A percentile compares a stretch with the other conserved stretches of the same genome.
Evolutionary conservation across 192 early-diverging fungal genomes (phyloP).

Genomic region (Gonapodya sp.): DNA sequence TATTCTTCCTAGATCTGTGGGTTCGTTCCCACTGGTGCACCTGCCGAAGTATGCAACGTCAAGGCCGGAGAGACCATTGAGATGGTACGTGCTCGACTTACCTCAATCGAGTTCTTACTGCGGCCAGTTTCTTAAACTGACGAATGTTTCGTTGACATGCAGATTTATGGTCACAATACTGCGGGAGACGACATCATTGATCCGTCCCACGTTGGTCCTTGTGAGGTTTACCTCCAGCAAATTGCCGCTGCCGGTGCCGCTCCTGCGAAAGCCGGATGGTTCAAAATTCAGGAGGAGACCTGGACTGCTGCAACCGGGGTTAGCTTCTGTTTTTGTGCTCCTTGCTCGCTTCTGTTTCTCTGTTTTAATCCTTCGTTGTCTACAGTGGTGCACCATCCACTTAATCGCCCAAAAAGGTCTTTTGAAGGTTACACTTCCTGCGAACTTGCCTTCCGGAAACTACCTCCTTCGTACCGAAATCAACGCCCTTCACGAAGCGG

Average conservation of each 20-base stretch:
- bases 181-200: not conserved
- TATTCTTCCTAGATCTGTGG: not conserved
- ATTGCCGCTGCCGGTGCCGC: not conserved
- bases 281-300: conserved; percentile 24
- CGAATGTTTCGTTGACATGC: not conserved
- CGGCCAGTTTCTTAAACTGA: too few species aligned
- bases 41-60: not conserved
- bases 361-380: not conserved
- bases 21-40: not conserved
- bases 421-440: conserved; percentile 15
- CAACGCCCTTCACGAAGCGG: conserved; percentile 19
- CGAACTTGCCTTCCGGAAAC: conserved; percentile 12
- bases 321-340: not conserved
- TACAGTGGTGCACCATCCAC: conserved; percentile 13
- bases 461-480: conserved; percentile 21
- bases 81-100: not conserved
- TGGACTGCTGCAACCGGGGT: conserved; percentile 5
- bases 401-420: conserved; percentile 22
- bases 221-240: conserved; percentile 16
- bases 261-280: conserved; percentile 17
- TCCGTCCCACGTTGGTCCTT: conserved; percentile 18
- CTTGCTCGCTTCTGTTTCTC: not conserved
- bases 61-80: not conserved
- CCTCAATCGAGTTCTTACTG: too few species aligned
- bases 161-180: not conserved